Conservation (phyloP, 192 early-diverging fungal genomes). For the Chytriomyces confervae region DNA sequence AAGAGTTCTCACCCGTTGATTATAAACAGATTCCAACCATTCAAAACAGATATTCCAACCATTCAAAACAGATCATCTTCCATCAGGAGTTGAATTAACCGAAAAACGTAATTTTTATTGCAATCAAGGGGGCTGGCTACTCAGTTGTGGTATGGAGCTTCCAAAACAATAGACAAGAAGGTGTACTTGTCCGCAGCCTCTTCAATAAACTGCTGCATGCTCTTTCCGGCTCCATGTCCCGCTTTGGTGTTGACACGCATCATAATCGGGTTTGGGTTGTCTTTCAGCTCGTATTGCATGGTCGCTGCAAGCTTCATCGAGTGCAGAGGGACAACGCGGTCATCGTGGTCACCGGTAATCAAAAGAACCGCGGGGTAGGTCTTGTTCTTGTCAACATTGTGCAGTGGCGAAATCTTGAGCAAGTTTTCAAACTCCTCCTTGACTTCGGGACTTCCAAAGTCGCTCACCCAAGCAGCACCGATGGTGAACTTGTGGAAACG, state of each 20-base stretch:
- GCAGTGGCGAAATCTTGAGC: conserved; percentile 62
- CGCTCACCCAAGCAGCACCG: conserved; percentile 71
- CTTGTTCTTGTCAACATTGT: conserved; percentile 60
- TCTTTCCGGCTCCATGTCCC: conserved; percentile 75
- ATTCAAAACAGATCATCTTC: no score
- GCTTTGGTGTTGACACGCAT: conserved; percentile 70
- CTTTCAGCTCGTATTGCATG: conserved; percentile 60
- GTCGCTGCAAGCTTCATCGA: conserved; percentile 70
- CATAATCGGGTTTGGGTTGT: conserved; percentile 63
- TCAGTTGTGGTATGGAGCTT: conserved; percentile 55
- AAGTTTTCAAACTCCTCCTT: conserved; percentile 68
- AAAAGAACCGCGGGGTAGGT: conserved; percentile 68
- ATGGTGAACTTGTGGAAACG: conserved; percentile 84
- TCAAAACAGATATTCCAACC: no score
- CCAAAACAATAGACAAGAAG: conserved; percentile 59
- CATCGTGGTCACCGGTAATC: conserved; percentile 72
- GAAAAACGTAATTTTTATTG: no score
- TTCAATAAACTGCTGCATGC: conserved; percentile 66
- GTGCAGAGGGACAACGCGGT: conserved; percentile 70
- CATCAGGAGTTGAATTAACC: no score
- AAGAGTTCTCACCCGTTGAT: no score
- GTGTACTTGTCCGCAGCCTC: conserved; percentile 69
- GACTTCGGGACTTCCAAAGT: conserved; percentile 71
- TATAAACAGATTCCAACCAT: no score
- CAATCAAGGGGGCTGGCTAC: no score